Conservation (phyloP, 2,329 filamentous ascomycete genomes). For the Polychaeton citri region DNA sequence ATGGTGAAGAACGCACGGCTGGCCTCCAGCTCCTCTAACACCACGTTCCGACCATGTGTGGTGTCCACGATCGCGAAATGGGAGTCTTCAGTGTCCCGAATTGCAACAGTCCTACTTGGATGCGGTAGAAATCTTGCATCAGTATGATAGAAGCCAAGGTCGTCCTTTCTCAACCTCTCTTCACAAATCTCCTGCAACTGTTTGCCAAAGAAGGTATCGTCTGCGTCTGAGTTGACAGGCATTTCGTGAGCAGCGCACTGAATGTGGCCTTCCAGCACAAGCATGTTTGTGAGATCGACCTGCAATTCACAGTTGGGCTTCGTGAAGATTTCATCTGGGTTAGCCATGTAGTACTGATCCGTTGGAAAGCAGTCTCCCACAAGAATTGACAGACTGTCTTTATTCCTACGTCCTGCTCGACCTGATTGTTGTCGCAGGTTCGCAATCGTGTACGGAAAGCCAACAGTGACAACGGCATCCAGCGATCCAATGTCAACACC, state of each 20-base stretch:
- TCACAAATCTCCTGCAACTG: constrained; percentile 58
- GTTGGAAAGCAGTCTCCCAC: constrained; percentile 81
- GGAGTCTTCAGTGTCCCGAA: constrained; percentile 80
- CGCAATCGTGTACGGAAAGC: constrained; percentile 90
- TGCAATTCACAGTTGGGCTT: constrained; percentile 81
- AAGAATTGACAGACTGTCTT: constrained; percentile 80
- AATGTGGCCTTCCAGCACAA: constrained; percentile 83
- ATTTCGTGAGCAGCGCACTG: constrained; percentile 94
- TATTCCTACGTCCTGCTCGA: constrained; percentile 79
- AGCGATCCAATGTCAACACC: constrained; percentile 91
- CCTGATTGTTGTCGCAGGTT: constrained; percentile 92
- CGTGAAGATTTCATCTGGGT: constrained; percentile 85
- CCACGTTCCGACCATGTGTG: constrained; percentile 65
- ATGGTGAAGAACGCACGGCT: constrained; percentile 90
- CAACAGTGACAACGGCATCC: constrained; percentile 85
- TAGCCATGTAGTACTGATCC: constrained; percentile 95
- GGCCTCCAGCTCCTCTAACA: constrained; percentile 91
- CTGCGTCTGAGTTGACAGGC: constrained; percentile 69
- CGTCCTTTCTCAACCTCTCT: constrained; percentile 61
- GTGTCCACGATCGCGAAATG: constrained; percentile 89
- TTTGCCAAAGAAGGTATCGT: constrained; percentile 65
- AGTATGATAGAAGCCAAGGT: constrained; percentile 76
- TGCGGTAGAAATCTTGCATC: constrained; percentile 76
- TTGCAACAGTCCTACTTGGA: constrained; percentile 71
- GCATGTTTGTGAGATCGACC: constrained; percentile 81